Evolutionary conservation across 2,329 filamentous ascomycete genomes (phyloP).

Genomic region (Aspergillus transmontanensis): DNA sequence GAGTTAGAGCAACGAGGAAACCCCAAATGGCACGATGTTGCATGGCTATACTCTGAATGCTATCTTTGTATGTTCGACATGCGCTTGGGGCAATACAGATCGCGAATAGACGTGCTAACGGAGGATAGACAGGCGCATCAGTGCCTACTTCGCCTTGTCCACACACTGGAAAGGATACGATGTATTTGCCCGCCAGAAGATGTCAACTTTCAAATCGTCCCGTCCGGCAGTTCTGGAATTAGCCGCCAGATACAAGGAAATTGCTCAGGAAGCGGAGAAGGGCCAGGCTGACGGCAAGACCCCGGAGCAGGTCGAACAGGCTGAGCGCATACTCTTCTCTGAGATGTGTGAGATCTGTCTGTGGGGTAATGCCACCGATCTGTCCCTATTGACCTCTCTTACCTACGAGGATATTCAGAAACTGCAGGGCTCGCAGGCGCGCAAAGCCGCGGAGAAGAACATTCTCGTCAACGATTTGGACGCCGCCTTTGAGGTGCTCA

Average conservation of each 20-base stretch:
- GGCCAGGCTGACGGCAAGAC: constrained; percentile 36
- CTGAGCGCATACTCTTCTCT: constrained; percentile 76
- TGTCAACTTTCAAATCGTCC: constrained; percentile 88
- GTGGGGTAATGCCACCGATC: constrained; percentile 95
- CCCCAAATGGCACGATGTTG: constrained; percentile 77
- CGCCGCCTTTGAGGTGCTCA: constrained; percentile 69
- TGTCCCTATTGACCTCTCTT: constrained; percentile 85
- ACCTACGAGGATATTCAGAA: constrained; percentile 97
- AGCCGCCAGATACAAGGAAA: constrained; percentile 73
- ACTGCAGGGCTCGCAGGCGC: constrained; percentile 83
- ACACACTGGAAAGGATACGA: constrained; percentile 88
- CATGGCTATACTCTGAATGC: constrained; percentile 93
- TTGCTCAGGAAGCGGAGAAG: constrained; percentile 68
- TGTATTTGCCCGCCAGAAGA: constrained; percentile 86
- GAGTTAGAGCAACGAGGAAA: constrained; percentile 75
- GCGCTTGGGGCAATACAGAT: neutral
- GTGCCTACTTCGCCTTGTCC: constrained; percentile 74
- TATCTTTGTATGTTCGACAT: constrained; percentile 66
- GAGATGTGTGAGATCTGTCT: constrained; percentile 97
- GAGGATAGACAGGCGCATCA: constrained; percentile 67
- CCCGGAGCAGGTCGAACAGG: constrained; percentile 59
- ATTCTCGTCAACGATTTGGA: constrained; percentile 86
- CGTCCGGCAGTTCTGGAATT: constrained; percentile 83
- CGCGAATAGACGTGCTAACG: constrained; percentile 22
- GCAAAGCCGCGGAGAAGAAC: constrained; percentile 86